Conservation (phyloP, 371 early-diverging fungal species). For the Mortierella sp. region DNA sequence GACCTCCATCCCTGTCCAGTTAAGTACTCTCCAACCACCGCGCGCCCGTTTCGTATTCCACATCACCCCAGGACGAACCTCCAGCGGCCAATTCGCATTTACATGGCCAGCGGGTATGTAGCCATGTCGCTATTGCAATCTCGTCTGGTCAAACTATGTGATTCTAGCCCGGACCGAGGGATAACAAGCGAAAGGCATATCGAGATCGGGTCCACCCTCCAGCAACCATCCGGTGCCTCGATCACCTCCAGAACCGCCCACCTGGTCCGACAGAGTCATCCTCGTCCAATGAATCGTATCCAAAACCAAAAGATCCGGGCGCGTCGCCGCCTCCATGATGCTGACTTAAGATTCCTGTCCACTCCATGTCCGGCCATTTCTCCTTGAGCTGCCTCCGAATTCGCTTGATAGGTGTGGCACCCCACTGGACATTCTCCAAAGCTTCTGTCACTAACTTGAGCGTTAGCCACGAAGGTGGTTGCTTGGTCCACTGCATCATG, state of each 20-base stretch:
- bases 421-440: slow-evolving; percentile 49
- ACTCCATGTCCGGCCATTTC: slow-evolving; percentile 29
- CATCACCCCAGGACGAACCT: background rate
- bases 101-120: background rate
- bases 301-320: background rate
- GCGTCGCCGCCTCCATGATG: background rate
- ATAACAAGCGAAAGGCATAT: background rate
- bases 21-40: no score
- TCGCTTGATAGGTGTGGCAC: slow-evolving; percentile 31
- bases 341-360: background rate
- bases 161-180: slow-evolving; percentile 12
- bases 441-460: slow-evolving; percentile 33
- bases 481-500: slow-evolving; percentile 33
- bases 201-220: background rate
- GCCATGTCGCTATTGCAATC: slow-evolving; percentile 11
- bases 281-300: background rate
- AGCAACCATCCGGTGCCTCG: background rate
- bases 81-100: background rate
- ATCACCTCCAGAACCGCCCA: slow-evolving; percentile 19
- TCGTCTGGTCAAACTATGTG: slow-evolving; percentile 1
- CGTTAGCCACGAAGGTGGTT: slow-evolving; percentile 8
- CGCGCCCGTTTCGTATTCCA: no score
- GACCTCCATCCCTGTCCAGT: no score
- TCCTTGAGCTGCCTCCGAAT: slow-evolving; percentile 24
- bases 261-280: slow-evolving; percentile 14